A percentile compares a stretch with the other conserved stretches of the same genome.
Conservation (phyloP, 2,329 filamentous ascomycete species). For the Phaeomoniella chlamydospora region DNA sequence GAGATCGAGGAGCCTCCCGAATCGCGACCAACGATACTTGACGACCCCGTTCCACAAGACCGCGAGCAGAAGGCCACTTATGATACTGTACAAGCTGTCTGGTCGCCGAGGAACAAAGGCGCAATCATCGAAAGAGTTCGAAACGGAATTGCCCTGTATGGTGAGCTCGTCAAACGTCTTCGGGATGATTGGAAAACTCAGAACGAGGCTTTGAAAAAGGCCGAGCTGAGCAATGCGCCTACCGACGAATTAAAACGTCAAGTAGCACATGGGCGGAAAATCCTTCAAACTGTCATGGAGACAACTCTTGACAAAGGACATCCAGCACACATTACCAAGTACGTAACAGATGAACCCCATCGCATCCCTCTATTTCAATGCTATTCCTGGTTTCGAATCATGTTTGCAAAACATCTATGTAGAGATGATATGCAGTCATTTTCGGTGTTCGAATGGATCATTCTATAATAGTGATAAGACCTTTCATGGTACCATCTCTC, state of each 20-base stretch:
- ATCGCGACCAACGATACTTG: conserved; percentile 37
- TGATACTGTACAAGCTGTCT: conserved; percentile 46
- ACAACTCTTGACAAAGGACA: conserved; percentile 29
- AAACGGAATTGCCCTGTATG: conserved; percentile 39
- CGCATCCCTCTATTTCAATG: neutral
- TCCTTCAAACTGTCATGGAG: conserved; percentile 36
- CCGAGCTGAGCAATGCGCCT: conserved; percentile 37
- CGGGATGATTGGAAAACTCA: conserved; percentile 48
- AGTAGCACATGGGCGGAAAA: conserved; percentile 41
- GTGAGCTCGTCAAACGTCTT: conserved; percentile 44
- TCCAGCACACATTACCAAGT: conserved; percentile 33
- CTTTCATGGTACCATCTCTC: too few species aligned
- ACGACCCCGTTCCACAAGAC: conserved; percentile 36
- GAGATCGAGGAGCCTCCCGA: conserved; percentile 38
- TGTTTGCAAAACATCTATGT: neutral
- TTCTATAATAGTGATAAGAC: too few species aligned
- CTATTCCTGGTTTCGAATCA: neutral
- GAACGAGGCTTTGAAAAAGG: conserved; percentile 38
- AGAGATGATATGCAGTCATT: neutral
- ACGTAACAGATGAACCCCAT: conserved; percentile 17
- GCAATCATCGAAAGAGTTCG: conserved; percentile 37
- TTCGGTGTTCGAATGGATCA: neutral
- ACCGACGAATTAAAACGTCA: conserved; percentile 36
- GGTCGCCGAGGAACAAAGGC: conserved; percentile 39
- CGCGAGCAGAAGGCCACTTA: conserved; percentile 34